A percentile compares a stretch with the other conserved stretches of the same genome.
Conservation (phyloP, 176 grass and related monocot genomes). For the Luzula sylvatica region DNA sequence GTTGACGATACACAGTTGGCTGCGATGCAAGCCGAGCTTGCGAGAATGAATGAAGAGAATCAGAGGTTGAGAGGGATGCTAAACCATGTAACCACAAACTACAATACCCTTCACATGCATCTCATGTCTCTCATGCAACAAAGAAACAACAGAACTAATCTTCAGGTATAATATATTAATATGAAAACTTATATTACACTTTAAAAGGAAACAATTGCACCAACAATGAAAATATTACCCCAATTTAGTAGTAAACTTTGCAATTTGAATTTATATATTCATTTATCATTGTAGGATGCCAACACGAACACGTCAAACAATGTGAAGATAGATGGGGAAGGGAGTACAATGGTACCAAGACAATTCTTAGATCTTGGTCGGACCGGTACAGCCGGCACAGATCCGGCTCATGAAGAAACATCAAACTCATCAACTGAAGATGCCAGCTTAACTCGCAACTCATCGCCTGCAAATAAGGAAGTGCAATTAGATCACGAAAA, state of each 20-base stretch:
- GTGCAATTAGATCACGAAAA: slow-evolving; percentile 11
- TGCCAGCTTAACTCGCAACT: slow-evolving; percentile 39
- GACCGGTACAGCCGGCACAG: background rate
- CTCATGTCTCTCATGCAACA: slow-evolving; percentile 53
- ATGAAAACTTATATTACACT: background rate
- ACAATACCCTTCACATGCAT: slow-evolving; percentile 79
- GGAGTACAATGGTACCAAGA: slow-evolving; percentile 32
- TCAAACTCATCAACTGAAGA: slow-evolving; percentile 76
- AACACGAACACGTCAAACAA: slow-evolving; percentile 1
- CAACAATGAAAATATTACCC: slow-evolving; percentile 20
- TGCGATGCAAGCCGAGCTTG: slow-evolving; percentile 53
- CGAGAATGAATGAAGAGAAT: slow-evolving; percentile 86
- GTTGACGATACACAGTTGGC: slow-evolving; percentile 27
- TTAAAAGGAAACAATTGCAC: background rate
- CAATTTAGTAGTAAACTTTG: background rate
- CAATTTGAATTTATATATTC: background rate
- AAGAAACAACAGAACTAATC: slow-evolving; percentile 12
- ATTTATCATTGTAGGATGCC: background rate
- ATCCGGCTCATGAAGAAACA: slow-evolving; percentile 19
- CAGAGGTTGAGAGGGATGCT: slow-evolving; percentile 64
- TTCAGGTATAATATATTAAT: slow-evolving; percentile 17
- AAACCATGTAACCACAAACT: slow-evolving; percentile 58
- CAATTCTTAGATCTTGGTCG: slow-evolving; percentile 41
- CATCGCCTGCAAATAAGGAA: slow-evolving; percentile 27
- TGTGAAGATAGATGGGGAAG: background rate